Evolutionary conservation across 2,329 filamentous ascomycete genomes (phyloP), one percentile per base, ranked within the genome.

Genomic region (Aureobasidium sp.): DNA sequence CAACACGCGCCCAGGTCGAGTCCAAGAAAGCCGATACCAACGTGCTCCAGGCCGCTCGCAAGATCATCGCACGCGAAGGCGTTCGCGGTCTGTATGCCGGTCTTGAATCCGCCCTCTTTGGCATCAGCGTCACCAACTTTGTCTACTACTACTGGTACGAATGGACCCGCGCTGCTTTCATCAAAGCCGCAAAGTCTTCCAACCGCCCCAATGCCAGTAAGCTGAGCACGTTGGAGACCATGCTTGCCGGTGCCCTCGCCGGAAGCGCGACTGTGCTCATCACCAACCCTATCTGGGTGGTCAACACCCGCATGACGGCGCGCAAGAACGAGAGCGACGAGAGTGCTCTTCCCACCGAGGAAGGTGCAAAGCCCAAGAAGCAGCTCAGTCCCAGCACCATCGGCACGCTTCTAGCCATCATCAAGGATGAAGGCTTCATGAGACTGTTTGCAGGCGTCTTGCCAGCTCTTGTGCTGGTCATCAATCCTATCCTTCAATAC

Each of bases 121-220:
- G 94, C 73, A 97, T 99, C 79, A 94, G 89, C 74, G 87, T 99
- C 67, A 99, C 94, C 69, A 99, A 99, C 80, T 99, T 99, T 73
- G 93, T 99, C 50, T 99, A 99, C 81, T 99, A 99, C 79, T 99
- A 97, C 81, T 99, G 90, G 80, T 99, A 97, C 76, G 94, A 99
- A 78, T 99, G 90, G 89, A 94, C 91, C 64, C 86, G 92, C 62
- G 82, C 87, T 54, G 88, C 88, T 43, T 63, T 61, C 60, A 58
- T 63, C 49, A 83, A 77, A 64, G 49, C 64, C 25, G 60, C 64
- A 29, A 25, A 55, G 37, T 17, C 63, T 37, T 38, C 57, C 37
- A 59, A 61, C 38, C 43, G 62, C 40, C 37, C 43, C 37, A 57
- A 57, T 37, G 53, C 57, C 50, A 45, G 61, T 31, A 61, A 91